Conservation (phyloP, 2,329 filamentous ascomycete genomes). For the Thelonectria olida region DNA sequence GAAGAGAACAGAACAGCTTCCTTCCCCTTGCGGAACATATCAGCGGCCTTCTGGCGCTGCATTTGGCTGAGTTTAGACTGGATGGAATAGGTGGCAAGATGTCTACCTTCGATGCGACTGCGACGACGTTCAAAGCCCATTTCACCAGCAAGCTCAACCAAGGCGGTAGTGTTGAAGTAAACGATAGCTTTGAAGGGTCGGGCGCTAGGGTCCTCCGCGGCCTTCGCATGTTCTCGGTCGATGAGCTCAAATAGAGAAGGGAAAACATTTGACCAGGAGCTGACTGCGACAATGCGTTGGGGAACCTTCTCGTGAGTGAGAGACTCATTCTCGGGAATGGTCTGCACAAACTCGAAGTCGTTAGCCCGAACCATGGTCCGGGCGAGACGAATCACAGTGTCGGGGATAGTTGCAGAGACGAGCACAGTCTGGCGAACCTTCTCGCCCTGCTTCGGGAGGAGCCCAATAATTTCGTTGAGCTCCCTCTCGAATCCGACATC, state of each 20-base stretch:
- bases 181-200: constrained; percentile 94
- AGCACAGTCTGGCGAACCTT: constrained; percentile 88
- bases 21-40: constrained; percentile 72
- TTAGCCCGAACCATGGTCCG: constrained; percentile 78
- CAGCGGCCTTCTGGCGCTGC: constrained; percentile 74
- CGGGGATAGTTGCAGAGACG: constrained; percentile 93
- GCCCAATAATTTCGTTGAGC: constrained; percentile 66
- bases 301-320: constrained; percentile 88
- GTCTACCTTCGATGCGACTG: constrained; percentile 46
- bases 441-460: constrained; percentile 69
- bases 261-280: constrained; percentile 78
- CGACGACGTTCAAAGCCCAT: constrained; percentile 55
- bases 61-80: constrained; percentile 81
- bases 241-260: constrained; percentile 82
- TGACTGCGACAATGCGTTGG: constrained; percentile 76
- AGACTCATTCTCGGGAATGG: constrained; percentile 81
- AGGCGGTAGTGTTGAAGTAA: constrained; percentile 83
- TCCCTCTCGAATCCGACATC: constrained; percentile 86
- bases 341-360: constrained; percentile 89
- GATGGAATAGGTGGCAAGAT: constrained; percentile 62
- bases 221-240: constrained; percentile 63
- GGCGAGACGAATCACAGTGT: constrained; percentile 83
- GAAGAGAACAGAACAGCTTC: constrained; percentile 78
- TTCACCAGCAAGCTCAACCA: constrained; percentile 71
- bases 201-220: constrained; percentile 48